These are phyloP conservation scores for Saturnispora saitoi DNA, from an alignment of 805 yeast genomes.

Conservation along the genomic window DNA sequence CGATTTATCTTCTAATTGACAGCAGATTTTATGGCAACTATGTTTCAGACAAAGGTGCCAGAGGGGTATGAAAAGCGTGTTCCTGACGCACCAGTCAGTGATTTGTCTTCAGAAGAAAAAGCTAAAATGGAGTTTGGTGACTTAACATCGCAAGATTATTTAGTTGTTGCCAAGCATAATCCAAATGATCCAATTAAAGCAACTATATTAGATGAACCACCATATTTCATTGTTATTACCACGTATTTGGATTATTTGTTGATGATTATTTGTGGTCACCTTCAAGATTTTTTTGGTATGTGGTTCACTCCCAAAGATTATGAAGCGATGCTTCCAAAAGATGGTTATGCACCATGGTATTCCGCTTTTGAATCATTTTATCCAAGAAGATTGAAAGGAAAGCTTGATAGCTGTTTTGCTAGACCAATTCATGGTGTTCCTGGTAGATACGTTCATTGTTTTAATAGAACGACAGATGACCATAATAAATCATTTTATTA, in stretches of 20 bases:
- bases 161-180: conserved; percentile 53
- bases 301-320: conserved; percentile 59
- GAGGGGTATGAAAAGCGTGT: conserved; percentile 15
- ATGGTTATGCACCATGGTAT: conserved; percentile 95
- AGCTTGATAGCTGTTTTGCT: conserved; percentile 91
- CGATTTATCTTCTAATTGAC: neutral
- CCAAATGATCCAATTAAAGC: conserved; percentile 48
- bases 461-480: conserved; percentile 66
- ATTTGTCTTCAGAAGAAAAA: conserved; percentile 27
- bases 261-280: conserved; percentile 80
- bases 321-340: conserved; percentile 57
- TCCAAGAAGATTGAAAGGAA: conserved; percentile 80
- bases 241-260: conserved; percentile 83
- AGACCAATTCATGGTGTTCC: conserved; percentile 98
- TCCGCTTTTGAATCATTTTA: conserved; percentile 91
- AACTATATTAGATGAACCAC: conserved; percentile 77
- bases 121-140: conserved; percentile 68
- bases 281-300: conserved; percentile 82
- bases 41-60: conserved; percentile 4
- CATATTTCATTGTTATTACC: conserved; percentile 65
- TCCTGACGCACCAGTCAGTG: conserved; percentile 29
- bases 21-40: neutral
- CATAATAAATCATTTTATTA: conserved; percentile 58
- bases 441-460: conserved; percentile 79
- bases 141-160: conserved; percentile 53